Base-by-base conservation (phyloP, 2,329 filamentous ascomycete species). In the Colletotrichum sp. region DNA sequence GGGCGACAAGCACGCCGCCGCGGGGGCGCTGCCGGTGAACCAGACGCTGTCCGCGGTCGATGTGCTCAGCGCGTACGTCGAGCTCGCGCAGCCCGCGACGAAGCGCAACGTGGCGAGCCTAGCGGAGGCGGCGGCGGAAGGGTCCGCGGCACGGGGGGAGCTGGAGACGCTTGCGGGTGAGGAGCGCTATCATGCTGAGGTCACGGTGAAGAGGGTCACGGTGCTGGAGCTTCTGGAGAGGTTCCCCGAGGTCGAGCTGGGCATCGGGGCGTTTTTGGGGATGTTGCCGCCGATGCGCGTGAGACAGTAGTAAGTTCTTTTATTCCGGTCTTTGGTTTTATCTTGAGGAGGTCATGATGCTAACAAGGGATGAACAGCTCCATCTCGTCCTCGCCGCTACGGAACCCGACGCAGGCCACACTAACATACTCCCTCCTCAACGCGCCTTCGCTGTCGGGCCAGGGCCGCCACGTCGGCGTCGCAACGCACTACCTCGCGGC, bases 41-140 rank as follows among this genome's bases (percentile, higher is more conserved):
- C 84, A 85, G 2, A 89, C 91, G 0, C 86, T 95, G 4, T 90
- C 93, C 1, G 93, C 92, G 0, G 87, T 87, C 16, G 91, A 93
- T 74, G 86, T 96, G 0, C 87, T 96, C 6, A 89, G 91, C 3
- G 92, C 92, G 1, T 95, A 95, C 77, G 91, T 96, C 4, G 95
- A 96, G 83, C 87, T 96, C 2, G 90, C 90, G 5, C 93, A 94
- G 79, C 93, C 93, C 0, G 94, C 93, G 3, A 95, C 93, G 9
- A 94, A 92, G 83, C 91, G 93, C 89, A 82, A 82, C 27, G 73
- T 83, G 22, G 49, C 76, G 32, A 62, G 77, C 3, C 55, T 83
- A 30, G 72, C 78, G 4, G 79, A 79, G 32, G 69, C 73, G 6
- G 74, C 78, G 7, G 19, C 30, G 2, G 87, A 91, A 36, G 84